phyloP scores from a whole-genome alignment of 73 alveolate species.

The Paramecium sexaurelia region DNA sequence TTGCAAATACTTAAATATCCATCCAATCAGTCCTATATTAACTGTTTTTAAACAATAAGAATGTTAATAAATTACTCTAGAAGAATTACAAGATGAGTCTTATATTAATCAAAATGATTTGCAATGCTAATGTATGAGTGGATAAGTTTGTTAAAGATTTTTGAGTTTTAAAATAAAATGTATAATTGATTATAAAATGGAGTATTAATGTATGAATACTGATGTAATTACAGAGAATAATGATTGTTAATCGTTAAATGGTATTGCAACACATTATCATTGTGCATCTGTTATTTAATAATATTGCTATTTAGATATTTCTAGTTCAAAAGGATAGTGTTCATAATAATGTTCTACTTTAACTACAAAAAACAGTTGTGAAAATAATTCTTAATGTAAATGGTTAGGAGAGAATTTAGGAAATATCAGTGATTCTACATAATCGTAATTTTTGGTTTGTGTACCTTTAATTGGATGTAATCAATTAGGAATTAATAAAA shows the following conservation, averaged over 20 bases:
- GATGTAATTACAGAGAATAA: no score
- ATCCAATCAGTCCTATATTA: background rate
- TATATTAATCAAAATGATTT: background rate
- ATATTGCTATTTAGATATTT: background rate
- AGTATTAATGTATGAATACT: background rate
- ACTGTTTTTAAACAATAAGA: background rate
- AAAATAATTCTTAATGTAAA: background rate
- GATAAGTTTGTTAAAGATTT: background rate
- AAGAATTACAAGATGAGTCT: background rate
- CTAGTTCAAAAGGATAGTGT: background rate
- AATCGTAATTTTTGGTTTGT: background rate
- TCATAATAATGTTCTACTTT: background rate
- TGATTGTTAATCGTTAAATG: background rate
- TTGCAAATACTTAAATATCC: slow-evolving; percentile 1
- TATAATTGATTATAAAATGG: background rate
- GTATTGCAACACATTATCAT: background rate
- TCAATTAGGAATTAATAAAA: background rate
- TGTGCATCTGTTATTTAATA: background rate
- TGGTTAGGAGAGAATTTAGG: background rate
- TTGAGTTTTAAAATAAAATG: background rate
- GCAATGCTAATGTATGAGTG: background rate
- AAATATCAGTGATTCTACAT: background rate
- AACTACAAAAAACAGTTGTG: background rate
- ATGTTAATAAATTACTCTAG: background rate
- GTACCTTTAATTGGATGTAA: background rate